Evolutionary conservation across 2,329 filamentous ascomycete genomes (phyloP).

Genomic region (Ophiostoma quercus): DNA sequence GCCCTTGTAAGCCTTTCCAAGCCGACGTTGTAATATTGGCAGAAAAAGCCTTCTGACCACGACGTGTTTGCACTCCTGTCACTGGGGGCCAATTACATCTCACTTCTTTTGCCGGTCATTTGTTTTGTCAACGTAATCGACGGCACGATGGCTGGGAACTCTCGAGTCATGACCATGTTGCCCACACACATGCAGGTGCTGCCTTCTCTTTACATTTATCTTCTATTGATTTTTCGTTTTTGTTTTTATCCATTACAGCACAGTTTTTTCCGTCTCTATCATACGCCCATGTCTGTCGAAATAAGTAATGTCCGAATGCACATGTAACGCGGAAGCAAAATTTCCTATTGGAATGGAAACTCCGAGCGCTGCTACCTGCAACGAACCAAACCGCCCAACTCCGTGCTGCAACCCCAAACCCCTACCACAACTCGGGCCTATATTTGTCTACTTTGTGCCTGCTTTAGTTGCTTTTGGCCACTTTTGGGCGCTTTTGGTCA

Average conservation of each 20-base stretch:
- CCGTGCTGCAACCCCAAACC: neutral
- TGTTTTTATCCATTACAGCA: too few species aligned
- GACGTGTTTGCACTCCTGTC: neutral
- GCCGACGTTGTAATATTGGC: neutral
- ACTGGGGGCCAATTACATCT: neutral
- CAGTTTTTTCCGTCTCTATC: neutral
- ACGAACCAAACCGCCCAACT: neutral
- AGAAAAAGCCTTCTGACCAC: neutral
- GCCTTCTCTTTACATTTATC: neutral
- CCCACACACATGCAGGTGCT: neutral
- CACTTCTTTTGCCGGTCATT: neutral
- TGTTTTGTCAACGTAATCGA: neutral
- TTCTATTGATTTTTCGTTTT: neutral
- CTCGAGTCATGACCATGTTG: neutral
- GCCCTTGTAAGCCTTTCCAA: neutral
- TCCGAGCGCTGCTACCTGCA: neutral
- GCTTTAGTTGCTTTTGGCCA: neutral
- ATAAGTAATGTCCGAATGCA: constrained; percentile 1
- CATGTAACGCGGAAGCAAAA: neutral
- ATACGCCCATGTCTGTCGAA: neutral
- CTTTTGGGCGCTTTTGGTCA: too few species aligned
- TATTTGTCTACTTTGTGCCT: neutral
- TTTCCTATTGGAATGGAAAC: neutral
- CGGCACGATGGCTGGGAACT: neutral
- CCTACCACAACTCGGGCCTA: neutral